phyloP scores from a whole-genome alignment of 1,139 yeast genomes.

The Groenewaldozyma sp. region DNA sequence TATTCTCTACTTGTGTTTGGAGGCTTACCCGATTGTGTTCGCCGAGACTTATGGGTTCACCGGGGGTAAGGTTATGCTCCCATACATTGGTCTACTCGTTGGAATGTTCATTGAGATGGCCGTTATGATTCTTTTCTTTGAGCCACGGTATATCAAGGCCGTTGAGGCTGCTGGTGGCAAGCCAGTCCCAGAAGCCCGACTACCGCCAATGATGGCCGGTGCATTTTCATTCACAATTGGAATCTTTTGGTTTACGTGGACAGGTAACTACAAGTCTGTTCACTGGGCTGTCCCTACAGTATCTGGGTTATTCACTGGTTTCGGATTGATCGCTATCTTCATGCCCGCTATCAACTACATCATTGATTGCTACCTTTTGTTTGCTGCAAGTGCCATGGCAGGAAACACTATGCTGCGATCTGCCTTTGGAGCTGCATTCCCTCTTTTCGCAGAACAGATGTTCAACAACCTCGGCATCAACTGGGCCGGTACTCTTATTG shows the following conservation, averaged over 20 bases:
- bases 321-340: conserved; percentile 67
- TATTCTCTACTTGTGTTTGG: conserved; percentile 63
- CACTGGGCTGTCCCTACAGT: conserved; percentile 85
- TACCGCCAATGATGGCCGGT: conserved; percentile 66
- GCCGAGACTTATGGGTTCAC: conserved; percentile 44
- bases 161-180: conserved; percentile 44
- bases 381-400: conserved; percentile 86
- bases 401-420: conserved; percentile 81
- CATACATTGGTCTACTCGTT: conserved; percentile 39
- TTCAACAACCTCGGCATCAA: conserved; percentile 62
- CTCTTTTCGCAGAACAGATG: conserved; percentile 71
- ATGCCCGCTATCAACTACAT: conserved; percentile 70
- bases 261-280: conserved; percentile 59
- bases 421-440: conserved; percentile 65
- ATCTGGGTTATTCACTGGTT: conserved; percentile 64
- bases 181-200: conserved; percentile 71
- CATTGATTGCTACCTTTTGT: conserved; percentile 66
- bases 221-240: conserved; percentile 65
- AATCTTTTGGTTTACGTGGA: conserved; percentile 78
- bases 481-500: conserved; percentile 78
- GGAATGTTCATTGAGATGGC: conserved; percentile 35
- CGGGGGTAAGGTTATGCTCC: conserved; percentile 46
- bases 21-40: conserved; percentile 73
- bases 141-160: conserved; percentile 31
- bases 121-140: conserved; percentile 30